Conservation (phyloP, 129 eudicot species). For the Rutidosis leptorrhynchoides region DNA sequence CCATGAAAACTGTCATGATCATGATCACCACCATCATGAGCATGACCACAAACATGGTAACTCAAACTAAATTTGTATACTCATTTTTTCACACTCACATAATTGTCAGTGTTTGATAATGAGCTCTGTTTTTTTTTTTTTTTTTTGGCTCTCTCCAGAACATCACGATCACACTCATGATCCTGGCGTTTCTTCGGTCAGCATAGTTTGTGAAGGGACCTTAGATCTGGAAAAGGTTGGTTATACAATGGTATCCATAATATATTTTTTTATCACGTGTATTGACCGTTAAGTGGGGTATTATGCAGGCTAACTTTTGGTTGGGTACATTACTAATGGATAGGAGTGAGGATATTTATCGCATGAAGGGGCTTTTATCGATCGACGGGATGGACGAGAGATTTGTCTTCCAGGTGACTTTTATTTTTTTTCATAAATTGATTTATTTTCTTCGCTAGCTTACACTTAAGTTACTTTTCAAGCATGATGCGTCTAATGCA, state of each 20-base stretch:
- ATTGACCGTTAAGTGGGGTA: constrained; percentile 9
- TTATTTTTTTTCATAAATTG: not conserved
- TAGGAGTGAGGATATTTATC: constrained; percentile 87
- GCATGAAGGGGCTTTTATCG: constrained; percentile 94
- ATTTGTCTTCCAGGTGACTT: constrained; percentile 92
- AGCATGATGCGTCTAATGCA: not conserved
- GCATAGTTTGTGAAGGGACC: constrained; percentile 87
- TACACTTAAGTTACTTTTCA: too few species aligned
- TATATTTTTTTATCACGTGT: not conserved
- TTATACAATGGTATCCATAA: not conserved
- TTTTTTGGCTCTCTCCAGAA: constrained; percentile 44
- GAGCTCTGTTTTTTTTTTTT: not conserved
- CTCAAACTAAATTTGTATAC: not conserved
- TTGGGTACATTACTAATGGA: constrained; percentile 78
- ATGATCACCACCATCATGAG: constrained; percentile 46
- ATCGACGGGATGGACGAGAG: constrained; percentile 91
- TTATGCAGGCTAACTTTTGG: constrained; percentile 88
- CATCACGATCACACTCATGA: constrained; percentile 97
- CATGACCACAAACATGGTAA: constrained; percentile 80
- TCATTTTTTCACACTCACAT: not conserved
- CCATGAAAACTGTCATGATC: constrained; percentile 36
- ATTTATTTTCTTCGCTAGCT: not conserved
- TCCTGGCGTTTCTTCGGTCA: constrained; percentile 87
- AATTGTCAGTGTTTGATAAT: not conserved
- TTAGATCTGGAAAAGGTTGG: constrained; percentile 83